Percentiles rank a stretch among this genome's conserved stretches.
phyloP scores from a whole-genome alignment of 163 green algal species.

The Coccomyxa subellipsoidea region DNA sequence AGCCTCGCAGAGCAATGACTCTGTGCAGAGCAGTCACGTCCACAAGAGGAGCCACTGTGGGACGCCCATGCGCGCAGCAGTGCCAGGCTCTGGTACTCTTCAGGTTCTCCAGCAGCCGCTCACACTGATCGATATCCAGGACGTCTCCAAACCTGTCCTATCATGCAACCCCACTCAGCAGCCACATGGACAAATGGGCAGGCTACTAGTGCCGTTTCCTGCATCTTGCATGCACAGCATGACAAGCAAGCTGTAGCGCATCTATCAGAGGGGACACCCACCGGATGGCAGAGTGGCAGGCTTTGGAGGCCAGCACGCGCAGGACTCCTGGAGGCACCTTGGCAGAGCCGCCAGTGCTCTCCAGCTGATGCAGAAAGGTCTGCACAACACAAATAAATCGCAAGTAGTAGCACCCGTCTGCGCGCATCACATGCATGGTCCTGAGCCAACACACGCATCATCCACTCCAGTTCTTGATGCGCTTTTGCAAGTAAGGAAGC shows the following conservation, averaged over 20 bases:
- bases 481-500: too few species aligned
- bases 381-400: conserved; percentile 20
- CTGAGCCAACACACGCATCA: too few species aligned
- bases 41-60: conserved; percentile 59
- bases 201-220: too few species aligned
- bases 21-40: not conserved
- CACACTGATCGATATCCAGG: conserved; percentile 44
- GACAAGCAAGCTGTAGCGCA: too few species aligned
- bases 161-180: not conserved
- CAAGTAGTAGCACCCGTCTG: not conserved
- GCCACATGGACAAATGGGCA: not conserved
- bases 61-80: conserved; percentile 75
- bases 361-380: conserved; percentile 70
- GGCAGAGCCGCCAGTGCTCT: conserved; percentile 31
- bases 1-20: not conserved
- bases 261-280: too few species aligned
- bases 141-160: conserved; percentile 71
- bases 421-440: too few species aligned
- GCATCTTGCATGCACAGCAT: too few species aligned
- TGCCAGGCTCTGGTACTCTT: conserved; percentile 45
- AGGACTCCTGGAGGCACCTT: conserved; percentile 46
- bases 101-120: conserved; percentile 22
- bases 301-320: conserved; percentile 64
- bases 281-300: conserved; percentile 76
- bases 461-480: too few species aligned